phyloP scores from a whole-genome alignment of 2,329 filamentous ascomycete genomes.

The Calonectria pteridis region DNA sequence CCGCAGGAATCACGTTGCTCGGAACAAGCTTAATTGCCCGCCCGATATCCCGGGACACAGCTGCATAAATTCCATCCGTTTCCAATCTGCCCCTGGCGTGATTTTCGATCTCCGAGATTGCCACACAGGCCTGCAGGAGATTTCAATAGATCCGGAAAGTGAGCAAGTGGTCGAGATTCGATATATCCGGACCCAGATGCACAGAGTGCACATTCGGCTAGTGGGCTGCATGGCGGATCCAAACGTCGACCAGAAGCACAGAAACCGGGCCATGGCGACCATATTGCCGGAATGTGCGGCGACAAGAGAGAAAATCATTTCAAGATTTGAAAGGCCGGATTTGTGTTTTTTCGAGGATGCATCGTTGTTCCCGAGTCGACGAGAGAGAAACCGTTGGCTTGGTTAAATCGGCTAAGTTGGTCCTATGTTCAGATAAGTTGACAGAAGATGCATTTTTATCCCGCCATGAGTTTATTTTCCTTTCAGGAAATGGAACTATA shows the following conservation, averaged over 20 bases:
- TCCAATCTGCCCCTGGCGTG: not conserved
- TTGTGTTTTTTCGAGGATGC: not conserved
- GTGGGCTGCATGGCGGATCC: not conserved
- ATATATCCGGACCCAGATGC: slow-evolving; percentile 14
- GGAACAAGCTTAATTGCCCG: slow-evolving; percentile 9
- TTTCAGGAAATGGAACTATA: too few species aligned
- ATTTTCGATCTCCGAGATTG: slow-evolving; percentile 5
- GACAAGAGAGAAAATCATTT: not conserved
- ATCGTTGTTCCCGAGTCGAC: not conserved
- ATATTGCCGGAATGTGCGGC: not conserved
- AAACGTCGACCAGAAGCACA: not conserved
- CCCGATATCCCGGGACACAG: not conserved
- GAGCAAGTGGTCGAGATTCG: not conserved
- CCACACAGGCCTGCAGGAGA: not conserved
- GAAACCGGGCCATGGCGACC: not conserved
- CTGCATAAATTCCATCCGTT: not conserved
- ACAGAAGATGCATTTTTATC: too few species aligned
- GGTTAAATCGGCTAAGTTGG: not conserved
- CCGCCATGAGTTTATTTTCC: too few species aligned
- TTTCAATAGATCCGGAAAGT: not conserved
- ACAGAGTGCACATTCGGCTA: not conserved
- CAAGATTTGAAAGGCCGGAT: not conserved
- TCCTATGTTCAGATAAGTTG: not conserved
- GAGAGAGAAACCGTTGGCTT: not conserved
- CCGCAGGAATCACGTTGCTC: not conserved